Evolutionary conservation across 2,329 filamentous ascomycete genomes (phyloP), one percentile per base, ranked within the genome.

Genomic region (Sporothrix phasma): DNA sequence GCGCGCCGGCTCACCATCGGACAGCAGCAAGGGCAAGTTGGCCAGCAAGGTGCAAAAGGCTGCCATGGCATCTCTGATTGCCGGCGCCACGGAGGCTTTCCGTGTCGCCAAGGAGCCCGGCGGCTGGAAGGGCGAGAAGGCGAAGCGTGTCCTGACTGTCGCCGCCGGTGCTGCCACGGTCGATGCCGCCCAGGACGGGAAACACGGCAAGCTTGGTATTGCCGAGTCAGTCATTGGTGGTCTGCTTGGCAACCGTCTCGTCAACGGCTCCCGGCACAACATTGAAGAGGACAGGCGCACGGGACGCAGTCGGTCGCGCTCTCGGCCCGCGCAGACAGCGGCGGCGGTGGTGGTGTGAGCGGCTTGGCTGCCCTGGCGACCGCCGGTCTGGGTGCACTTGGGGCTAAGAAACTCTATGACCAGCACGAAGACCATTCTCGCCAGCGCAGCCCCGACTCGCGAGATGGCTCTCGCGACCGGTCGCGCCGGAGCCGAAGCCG

Each of bases 81-180:
- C 93, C 34, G 93, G 92, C 70, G 93, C 92, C 46, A 89, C 92
- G 63, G 92, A 97, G 75, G 93, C 93, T 47, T 96, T 96, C 81
- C 88, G 90, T 67, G 87, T 92, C 64, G 87, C 92, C 73, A 96
- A 93, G 71, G 89, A 94, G 67, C 89, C 91, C 2, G 93, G 93
- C 63, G 84, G 88, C 49, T 97, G 92, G 92, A 88, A 87, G 68
- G 93, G 92, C 43, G 88, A 90, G 67, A 97, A 97, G 77, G 90
- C 92, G 69, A 94, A 92, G 79, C 90, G 93, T 61, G 85, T 97
- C 66, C 83, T 96, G 58, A 97, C 93, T 24, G 92, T 92, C 56
- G 93, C 93, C 29, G 83, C 84, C 29, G 88, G 90, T 76, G 92
- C 93, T 66, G 93, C 90, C 69, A 89, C 91, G 65, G 88, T 96